Evolutionary conservation across 108 stramenopile species (phyloP).

Genomic region (Skeletonema marinoi): DNA sequence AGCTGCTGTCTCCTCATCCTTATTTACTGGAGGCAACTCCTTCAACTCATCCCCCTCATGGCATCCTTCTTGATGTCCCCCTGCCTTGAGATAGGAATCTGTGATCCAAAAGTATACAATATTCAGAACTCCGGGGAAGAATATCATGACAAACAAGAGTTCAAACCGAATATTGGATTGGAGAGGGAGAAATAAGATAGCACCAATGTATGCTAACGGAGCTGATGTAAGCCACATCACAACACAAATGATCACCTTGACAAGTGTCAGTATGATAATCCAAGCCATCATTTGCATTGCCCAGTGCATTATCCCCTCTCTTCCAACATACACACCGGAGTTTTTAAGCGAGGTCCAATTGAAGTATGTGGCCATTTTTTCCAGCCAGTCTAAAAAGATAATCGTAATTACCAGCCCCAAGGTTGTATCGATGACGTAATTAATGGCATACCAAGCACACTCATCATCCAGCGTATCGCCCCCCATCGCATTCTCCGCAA

Average conservation of each 20-base stretch:
- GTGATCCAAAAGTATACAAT: slow-evolving; percentile 94
- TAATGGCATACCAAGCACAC: slow-evolving; percentile 94
- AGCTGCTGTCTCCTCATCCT: slow-evolving; percentile 15
- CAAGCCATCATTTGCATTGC: slow-evolving; percentile 75
- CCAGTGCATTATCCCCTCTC: slow-evolving; percentile 77
- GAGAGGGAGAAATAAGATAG: slow-evolving; percentile 74
- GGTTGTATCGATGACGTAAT: slow-evolving; percentile 87
- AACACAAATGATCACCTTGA: slow-evolving; percentile 76
- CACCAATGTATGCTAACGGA: slow-evolving; percentile 69
- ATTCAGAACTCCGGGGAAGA: slow-evolving; percentile 90
- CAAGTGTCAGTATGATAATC: slow-evolving; percentile 76
- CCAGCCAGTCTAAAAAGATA: slow-evolving; percentile 66
- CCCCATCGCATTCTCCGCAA: slow-evolving; percentile 56
- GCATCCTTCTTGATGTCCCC: slow-evolving; percentile 50
- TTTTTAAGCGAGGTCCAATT: slow-evolving; percentile 82
- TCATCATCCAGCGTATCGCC: slow-evolving; percentile 77
- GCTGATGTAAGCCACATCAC: slow-evolving; percentile 72
- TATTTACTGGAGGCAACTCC: slow-evolving; percentile 30
- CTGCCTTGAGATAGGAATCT: slow-evolving; percentile 86
- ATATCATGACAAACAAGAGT: slow-evolving; percentile 91
- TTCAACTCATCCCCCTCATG: slow-evolving; percentile 50
- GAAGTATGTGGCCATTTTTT: slow-evolving; percentile 59
- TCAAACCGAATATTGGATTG: slow-evolving; percentile 85
- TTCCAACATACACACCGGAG: slow-evolving; percentile 85
- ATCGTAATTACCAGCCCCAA: slow-evolving; percentile 81